Evolutionary conservation across 2,329 filamentous ascomycete species (phyloP), one percentile per base, ranked within the genome.

Genomic region (Macroventuria anomochaeta): DNA sequence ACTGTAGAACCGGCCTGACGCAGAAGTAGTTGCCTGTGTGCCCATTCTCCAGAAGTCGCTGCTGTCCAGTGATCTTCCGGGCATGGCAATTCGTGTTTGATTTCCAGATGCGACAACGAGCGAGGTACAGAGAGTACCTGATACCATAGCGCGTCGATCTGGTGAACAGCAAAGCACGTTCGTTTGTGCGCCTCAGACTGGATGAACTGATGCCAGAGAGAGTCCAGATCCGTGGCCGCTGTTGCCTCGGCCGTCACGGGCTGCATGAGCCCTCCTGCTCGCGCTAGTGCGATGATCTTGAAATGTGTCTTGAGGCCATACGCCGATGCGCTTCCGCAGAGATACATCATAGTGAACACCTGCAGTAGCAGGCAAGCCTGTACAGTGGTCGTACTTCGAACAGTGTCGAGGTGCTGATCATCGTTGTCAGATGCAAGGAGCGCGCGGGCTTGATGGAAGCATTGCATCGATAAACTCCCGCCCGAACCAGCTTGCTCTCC

Each of bases 121-220:
- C 63, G 59, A 5, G 63, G 64, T 3, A 65, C 55, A 4, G 63
- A 67, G 3, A 67, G 44, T 17, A 64, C 56, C 34, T 67, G 63
- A 33, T 65, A 64, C 58, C 63, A 65, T 26, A 64, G 41, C n/a
- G 57, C 47, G 34, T 61, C 58, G 25, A 65, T 59, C 20, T 65
- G 61, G 23, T 65, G 63, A 5, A 65, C 39, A 33, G 63, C 59
- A 31, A 59, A 65, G 5, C 57, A 28, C 7, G 61, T 65, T 29
- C 63, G 42, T 32, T 65, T 62, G 7, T 49, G 53, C 23, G 57
- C 49, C 36, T 61, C 63, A 0, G 51, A 43, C 18, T 49, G 34
- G 11, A 56, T 43, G 38, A 63, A 62, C 7, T 59, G 47, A 11
- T 44, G 49, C 58, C 62, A 64, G 3, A 65, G 47, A 5, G 59